Evolutionary conservation across 257 asterid genomes (phyloP).

Genomic region (Gentiana macrophylla): DNA sequence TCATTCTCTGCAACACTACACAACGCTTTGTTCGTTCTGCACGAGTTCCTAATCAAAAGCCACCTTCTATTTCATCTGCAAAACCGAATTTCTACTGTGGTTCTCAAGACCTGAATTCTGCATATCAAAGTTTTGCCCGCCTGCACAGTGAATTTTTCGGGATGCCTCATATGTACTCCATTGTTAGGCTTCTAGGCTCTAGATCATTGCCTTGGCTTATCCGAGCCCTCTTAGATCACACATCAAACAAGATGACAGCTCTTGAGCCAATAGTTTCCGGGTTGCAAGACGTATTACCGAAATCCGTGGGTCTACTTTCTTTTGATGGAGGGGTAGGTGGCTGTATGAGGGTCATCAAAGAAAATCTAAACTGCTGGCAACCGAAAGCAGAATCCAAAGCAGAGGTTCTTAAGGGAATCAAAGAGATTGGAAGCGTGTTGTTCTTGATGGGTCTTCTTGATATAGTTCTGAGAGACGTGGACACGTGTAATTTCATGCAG

Average conservation of each 20-base stretch:
- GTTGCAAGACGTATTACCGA: slow-evolving; percentile 88
- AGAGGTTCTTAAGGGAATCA: slow-evolving; percentile 80
- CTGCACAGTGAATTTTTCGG: slow-evolving; percentile 91
- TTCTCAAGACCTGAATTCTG: slow-evolving; percentile 54
- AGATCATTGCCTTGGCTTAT: slow-evolving; percentile 98
- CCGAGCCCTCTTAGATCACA: slow-evolving; percentile 83
- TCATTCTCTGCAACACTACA: slow-evolving; percentile 92
- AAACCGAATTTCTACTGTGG: slow-evolving; percentile 94
- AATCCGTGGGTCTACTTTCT: slow-evolving; percentile 86
- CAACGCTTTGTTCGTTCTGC: slow-evolving; percentile 95
- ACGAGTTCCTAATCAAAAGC: slow-evolving; percentile 59
- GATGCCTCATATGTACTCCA: slow-evolving; percentile 85
- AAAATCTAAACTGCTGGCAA: slow-evolving; percentile 84
- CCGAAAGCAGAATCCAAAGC: slow-evolving; percentile 72
- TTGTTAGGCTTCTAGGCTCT: slow-evolving; percentile 80
- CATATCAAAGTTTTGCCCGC: slow-evolving; percentile 90
- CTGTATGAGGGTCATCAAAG: slow-evolving; percentile 67
- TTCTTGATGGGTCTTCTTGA: slow-evolving; percentile 99
- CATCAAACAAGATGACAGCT: slow-evolving; percentile 82
- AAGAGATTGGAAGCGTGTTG: slow-evolving; percentile 88
- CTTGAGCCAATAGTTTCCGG: slow-evolving; percentile 83
- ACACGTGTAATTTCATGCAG: slow-evolving; percentile 92
- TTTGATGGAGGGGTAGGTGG: slow-evolving; percentile 91
- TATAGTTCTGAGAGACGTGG: slow-evolving; percentile 90
- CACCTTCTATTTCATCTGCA: slow-evolving; percentile 89